Base-by-base conservation (phyloP, 139 green algal species). In the Diplosphaera chodatii region DNA sequence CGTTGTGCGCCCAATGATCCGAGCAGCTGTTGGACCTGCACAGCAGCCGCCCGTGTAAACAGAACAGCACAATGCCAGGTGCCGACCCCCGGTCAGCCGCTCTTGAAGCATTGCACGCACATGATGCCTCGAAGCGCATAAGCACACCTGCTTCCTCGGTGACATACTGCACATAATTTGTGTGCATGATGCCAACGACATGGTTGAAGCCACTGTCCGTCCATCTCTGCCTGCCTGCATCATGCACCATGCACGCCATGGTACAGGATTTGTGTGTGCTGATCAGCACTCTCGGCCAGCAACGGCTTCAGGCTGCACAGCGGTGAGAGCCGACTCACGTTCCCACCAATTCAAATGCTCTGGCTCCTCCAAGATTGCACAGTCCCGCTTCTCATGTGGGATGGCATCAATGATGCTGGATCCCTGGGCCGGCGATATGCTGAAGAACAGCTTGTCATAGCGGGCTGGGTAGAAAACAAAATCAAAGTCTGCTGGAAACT, bases 261-360 rank as follows among this genome's bases (percentile, higher is more conserved):
- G n/a, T n/a, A n/a, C n/a, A n/a, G n/a, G n/a, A n/a, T n/a, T n/a
- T n/a, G n/a, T n/a, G n/a, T n/a, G n/a, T n/a, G n/a, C n/a, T n/a
- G n/a, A n/a, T n/a, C n/a, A n/a, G n/a, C n/a, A n/a, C n/a, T n/a
- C n/a, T n/a, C n/a, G n/a, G n/a, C n/a, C n/a, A n/a, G n/a, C n/a
- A n/a, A n/a, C n/a, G n/a, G n/a, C n/a, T n/a, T n/a, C n/a, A n/a
- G n/a, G n/a, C n/a, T n/a, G n/a, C n/a, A n/a, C n/a, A n/a, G n/a
- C 3, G 16, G 67, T 23, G 25, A 37, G 31, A 37, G 10, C 5
- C 22, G 5, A 34, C 66, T 93, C 95, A 74, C 96, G 90, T 84
- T 99, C 93, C 84, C 96, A 99, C 92, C 95, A 99, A 67, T 92
- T 98, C 22, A 99, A 79, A 80, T 99, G 96, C 86, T 99, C 96